Conservation (phyloP, 1,284 basidiomycete species). For the Polyporus tsugae region DNA sequence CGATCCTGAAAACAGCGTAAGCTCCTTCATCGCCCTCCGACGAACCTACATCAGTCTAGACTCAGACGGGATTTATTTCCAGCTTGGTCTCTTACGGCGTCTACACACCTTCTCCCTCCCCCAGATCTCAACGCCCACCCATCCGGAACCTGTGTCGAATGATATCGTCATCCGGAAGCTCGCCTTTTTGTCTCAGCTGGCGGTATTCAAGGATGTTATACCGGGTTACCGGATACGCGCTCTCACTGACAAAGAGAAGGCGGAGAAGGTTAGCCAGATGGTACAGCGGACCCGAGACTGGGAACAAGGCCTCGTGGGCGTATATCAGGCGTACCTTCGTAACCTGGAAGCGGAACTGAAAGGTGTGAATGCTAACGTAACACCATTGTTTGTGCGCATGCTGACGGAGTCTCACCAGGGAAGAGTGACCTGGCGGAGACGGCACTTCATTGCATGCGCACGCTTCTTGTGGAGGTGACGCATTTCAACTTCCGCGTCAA, state of each 20-base stretch:
- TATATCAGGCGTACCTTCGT: constrained; percentile 92
- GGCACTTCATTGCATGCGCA: constrained; percentile 88
- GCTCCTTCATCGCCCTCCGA: constrained; percentile 40
- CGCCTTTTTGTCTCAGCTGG: constrained; percentile 90
- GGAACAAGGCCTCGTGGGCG: constrained; percentile 93
- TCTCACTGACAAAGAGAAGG: constrained; percentile 89
- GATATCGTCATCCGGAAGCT: constrained; percentile 88
- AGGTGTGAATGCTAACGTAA: constrained; percentile 55
- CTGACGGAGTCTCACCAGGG: constrained; percentile 53
- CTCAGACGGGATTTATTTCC: constrained; percentile 19
- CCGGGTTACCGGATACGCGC: constrained; percentile 91
- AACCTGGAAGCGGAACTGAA: constrained; percentile 88
- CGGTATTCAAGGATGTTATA: constrained; percentile 96
- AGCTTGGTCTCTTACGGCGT: constrained; percentile 88
- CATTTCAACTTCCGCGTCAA: constrained; percentile 99
- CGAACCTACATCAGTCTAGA: constrained; percentile 27
- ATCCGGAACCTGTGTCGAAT: constrained; percentile 75
- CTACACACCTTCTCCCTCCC: constrained; percentile 85
- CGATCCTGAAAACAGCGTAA: constrained; percentile 85
- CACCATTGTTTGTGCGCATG: constrained; percentile 6
- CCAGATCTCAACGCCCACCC: constrained; percentile 72
- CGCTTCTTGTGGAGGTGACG: constrained; percentile 82
- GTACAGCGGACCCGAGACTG: constrained; percentile 92
- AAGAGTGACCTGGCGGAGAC: constrained; percentile 77
- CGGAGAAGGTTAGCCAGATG: constrained; percentile 95